Evolutionary conservation across 2,329 filamentous ascomycete species (phyloP), one percentile per base, ranked within the genome.

Genomic region (Pseudogymnoascus sp.): DNA sequence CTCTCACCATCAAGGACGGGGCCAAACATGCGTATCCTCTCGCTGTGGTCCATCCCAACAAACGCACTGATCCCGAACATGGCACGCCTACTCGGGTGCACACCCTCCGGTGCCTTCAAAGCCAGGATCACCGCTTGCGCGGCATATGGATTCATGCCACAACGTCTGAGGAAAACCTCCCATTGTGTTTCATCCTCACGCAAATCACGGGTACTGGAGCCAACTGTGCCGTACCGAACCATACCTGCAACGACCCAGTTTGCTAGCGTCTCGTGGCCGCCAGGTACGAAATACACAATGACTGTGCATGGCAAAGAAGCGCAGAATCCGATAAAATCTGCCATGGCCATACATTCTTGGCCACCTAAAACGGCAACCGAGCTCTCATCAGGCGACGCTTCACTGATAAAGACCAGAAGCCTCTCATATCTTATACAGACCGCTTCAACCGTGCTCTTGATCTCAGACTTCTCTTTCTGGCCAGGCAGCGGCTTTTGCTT

Each of bases 401-500:
- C 82, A n/a, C 83, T 86, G 1, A 95, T 79, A 0, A 96, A 73
- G 1, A 96, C 77, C 1, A 89, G 75, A 0, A 96, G 76, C 3
- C 77, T 78, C 66, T 90, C 87, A 70, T 95, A 93, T 8, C 85
- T 80, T 1, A 70, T 62, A 11, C 84, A 80, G 0, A 88, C 76
- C 6, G 72, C 74, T 3, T 75, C 71, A 8, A 93, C 76, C 34
- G 28, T 60, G 25, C 36, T 38, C 38, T 82, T 80, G 12, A 91
- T 77, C 12, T 77, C 75, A 2, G 79, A 76, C 37, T 76, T 72
- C 0, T 69, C 66, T 7, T 73, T 77, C 61, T 84, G 81, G 0
- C 87, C 86, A 0, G 90, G 90, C 0, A 92, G 78, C 2, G 88
- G 79, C 59, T 81, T 84, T 69, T 96, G 93, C 46, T 87, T 88